Evolutionary conservation across 176 grass and related monocot genomes (phyloP).

Genomic region (Bothriochloa decipiens): DNA sequence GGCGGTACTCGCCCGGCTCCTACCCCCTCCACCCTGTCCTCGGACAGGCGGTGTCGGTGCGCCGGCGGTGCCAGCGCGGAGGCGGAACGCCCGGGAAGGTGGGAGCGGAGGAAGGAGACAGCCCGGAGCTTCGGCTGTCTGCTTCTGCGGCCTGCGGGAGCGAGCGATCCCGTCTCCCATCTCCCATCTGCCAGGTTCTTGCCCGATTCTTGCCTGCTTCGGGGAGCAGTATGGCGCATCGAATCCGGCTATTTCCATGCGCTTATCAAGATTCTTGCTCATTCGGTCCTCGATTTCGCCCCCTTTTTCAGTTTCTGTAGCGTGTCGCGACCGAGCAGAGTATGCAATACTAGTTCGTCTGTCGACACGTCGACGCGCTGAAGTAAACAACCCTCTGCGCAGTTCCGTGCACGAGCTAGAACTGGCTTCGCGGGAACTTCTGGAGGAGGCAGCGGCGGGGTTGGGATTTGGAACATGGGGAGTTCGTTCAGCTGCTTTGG

Average conservation of each 20-base stretch:
- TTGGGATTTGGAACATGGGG: slow-evolving; percentile 12
- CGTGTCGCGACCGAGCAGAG: slow-evolving; percentile 7
- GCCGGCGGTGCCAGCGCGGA: slow-evolving; percentile 3
- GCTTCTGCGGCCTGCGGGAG: not conserved
- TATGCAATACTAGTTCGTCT: no score
- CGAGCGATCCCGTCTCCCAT: not conserved
- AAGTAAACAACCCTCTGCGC: not conserved
- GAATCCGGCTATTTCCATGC: not conserved
- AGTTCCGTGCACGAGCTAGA: slow-evolving; percentile 12
- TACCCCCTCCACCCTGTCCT: not conserved
- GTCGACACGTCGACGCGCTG: not conserved
- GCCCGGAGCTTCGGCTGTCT: not conserved
- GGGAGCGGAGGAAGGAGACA: not conserved
- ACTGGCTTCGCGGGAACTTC: not conserved
- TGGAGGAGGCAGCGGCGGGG: not conserved
- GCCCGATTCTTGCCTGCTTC: not conserved
- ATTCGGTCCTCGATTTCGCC: not conserved
- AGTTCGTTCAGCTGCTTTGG: no score
- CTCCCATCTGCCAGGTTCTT: not conserved
- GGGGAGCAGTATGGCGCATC: not conserved
- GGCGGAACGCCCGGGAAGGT: not conserved
- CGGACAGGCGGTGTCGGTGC: slow-evolving; percentile 19
- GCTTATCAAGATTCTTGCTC: not conserved
- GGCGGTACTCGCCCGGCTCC: not conserved
- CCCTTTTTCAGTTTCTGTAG: not conserved